Evolutionary conservation across 2,329 filamentous ascomycete genomes (phyloP).

Genomic region (Fusarium odoratissimum): DNA sequence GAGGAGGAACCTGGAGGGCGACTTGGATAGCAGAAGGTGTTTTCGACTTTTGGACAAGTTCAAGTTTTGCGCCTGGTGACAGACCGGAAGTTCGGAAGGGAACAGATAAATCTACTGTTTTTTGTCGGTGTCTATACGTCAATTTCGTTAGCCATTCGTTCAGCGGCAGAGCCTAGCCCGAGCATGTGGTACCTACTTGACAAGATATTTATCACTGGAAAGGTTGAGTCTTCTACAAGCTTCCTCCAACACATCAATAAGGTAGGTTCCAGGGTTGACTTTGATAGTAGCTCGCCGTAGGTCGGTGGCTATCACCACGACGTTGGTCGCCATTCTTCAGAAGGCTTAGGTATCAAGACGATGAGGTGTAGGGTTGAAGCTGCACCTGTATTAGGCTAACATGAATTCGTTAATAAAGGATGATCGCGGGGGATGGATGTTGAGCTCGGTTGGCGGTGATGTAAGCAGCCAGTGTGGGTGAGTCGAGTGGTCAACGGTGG

Average conservation of each 20-base stretch:
- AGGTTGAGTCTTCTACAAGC: slow-evolving; percentile 86
- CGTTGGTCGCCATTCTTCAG: slow-evolving; percentile 80
- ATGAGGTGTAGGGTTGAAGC: neutral
- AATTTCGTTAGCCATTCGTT: neutral
- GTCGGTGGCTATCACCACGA: slow-evolving; percentile 86
- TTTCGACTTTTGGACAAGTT: slow-evolving; percentile 87
- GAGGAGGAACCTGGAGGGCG: slow-evolving; percentile 84
- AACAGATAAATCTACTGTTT: slow-evolving; percentile 84
- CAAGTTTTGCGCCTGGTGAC: slow-evolving; percentile 86
- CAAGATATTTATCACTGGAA: slow-evolving; percentile 76
- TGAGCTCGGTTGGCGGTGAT: slow-evolving; percentile 33
- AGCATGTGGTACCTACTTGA: slow-evolving; percentile 71
- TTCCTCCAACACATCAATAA: slow-evolving; percentile 88
- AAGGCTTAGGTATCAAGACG: neutral
- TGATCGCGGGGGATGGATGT: slow-evolving; percentile 17
- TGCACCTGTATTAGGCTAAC: neutral
- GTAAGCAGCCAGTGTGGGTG: slow-evolving; percentile 25
- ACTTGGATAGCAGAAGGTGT: slow-evolving; percentile 88
- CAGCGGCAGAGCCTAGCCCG: no score
- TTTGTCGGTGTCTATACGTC: slow-evolving; percentile 78
- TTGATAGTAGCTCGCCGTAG: slow-evolving; percentile 84
- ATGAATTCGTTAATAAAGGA: neutral
- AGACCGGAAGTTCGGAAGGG: slow-evolving; percentile 87
- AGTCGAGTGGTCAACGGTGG: slow-evolving; percentile 16
- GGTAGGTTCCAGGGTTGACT: slow-evolving; percentile 81